Conservation (phyloP, 2,329 filamentous ascomycete genomes). For the Myriosclerotinia curreyana region DNA sequence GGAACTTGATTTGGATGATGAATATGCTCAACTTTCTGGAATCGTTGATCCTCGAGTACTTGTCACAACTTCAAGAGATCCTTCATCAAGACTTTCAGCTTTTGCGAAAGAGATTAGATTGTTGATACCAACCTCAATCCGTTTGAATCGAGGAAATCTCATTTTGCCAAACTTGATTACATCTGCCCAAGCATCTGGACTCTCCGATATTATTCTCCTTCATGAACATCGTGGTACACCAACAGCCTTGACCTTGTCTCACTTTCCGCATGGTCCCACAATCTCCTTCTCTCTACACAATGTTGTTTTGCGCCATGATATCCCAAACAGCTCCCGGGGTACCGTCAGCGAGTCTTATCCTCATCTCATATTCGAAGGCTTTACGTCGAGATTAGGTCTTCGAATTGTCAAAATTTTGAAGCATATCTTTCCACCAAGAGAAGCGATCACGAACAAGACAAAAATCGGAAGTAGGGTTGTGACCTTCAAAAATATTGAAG, state of each 20-base stretch:
- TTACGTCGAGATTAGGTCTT: conserved; percentile 74
- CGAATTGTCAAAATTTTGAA: conserved; percentile 88
- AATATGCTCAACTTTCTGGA: conserved; percentile 88
- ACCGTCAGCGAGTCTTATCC: conserved; percentile 92
- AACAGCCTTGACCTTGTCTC: conserved; percentile 81
- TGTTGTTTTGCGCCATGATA: conserved; percentile 87
- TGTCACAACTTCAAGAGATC: conserved; percentile 86
- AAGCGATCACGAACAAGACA: conserved; percentile 64
- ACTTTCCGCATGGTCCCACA: conserved; percentile 85
- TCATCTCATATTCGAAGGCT: conserved; percentile 93
- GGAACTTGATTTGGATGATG: conserved; percentile 75
- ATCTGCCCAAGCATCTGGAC: conserved; percentile 74
- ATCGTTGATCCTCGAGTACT: conserved; percentile 85
- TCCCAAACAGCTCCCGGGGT: conserved; percentile 80
- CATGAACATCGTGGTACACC: conserved; percentile 93
- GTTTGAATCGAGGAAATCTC: conserved; percentile 87
- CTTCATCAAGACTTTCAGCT: conserved; percentile 76
- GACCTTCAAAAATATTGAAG: conserved; percentile 91
- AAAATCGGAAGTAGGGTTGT: conserved; percentile 88
- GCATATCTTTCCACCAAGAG: conserved; percentile 88
- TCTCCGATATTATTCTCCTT: conserved; percentile 81
- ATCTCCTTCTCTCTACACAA: conserved; percentile 88
- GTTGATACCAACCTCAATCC: conserved; percentile 78
- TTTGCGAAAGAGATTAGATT: conserved; percentile 92
- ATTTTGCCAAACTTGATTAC: conserved; percentile 81